A percentile compares a stretch with the other conserved stretches of the same genome.
These are phyloP conservation scores for Alternaria consortialis DNA, from an alignment of 2,329 filamentous ascomycete species.

Conservation along the genomic window DNA sequence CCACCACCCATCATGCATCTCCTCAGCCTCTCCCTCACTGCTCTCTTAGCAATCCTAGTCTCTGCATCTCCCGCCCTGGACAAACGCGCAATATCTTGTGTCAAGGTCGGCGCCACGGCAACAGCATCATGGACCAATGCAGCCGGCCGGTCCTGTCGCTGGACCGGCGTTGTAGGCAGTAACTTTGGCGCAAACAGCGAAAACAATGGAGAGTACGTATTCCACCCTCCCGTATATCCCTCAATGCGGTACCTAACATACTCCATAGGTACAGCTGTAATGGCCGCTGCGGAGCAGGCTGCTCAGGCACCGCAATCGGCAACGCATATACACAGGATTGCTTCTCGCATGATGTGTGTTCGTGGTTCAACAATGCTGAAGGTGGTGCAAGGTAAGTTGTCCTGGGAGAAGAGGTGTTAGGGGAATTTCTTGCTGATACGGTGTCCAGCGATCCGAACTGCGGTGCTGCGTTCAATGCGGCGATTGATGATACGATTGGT, in stretches of 20 bases:
- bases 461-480: constrained; percentile 55
- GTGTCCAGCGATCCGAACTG: constrained; percentile 58
- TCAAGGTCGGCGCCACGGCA: constrained; percentile 53
- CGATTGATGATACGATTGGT: constrained; percentile 55
- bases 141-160: constrained; percentile 55
- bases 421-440: background rate
- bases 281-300: constrained; percentile 60
- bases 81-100: constrained; percentile 50
- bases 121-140: constrained; percentile 60
- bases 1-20: constrained; percentile 11
- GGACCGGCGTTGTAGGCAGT: constrained; percentile 57
- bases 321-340: constrained; percentile 63
- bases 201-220: constrained; percentile 58
- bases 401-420: background rate
- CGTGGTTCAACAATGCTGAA: constrained; percentile 60
- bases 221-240: background rate
- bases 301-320: constrained; percentile 55
- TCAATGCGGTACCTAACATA: constrained; percentile 8
- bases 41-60: constrained; percentile 3
- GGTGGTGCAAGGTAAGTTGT: constrained; percentile 55
- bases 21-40: constrained; percentile 5
- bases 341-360: constrained; percentile 62
- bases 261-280: constrained; percentile 59
- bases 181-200: constrained; percentile 58
- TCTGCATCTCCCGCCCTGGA: constrained; percentile 10